These are phyloP conservation scores for Arthromyces matolae DNA, from an alignment of 768 basidiomycete species.

Conservation along the genomic window DNA sequence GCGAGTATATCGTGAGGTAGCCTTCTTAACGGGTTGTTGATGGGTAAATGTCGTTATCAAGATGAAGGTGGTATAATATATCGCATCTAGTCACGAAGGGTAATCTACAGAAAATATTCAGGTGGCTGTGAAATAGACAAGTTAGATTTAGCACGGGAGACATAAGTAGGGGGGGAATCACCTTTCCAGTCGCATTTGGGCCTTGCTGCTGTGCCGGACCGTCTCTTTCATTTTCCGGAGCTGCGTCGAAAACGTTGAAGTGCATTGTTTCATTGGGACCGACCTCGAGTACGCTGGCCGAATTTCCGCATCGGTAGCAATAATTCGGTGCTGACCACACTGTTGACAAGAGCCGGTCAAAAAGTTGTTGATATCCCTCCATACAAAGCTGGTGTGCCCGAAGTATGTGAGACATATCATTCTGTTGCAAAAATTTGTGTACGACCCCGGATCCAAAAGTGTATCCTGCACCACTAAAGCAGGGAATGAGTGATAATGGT, in stretches of 20 bases:
- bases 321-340: slow-evolving; percentile 99
- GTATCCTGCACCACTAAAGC: slow-evolving; percentile 88
- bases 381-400: slow-evolving; percentile 99
- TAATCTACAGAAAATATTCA: slow-evolving; percentile 67
- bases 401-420: slow-evolving; percentile 95
- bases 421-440: slow-evolving; percentile 93
- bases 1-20: not conserved
- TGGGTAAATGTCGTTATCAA: slow-evolving; percentile 10
- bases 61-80: slow-evolving; percentile 13
- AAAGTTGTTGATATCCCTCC: slow-evolving; percentile 98
- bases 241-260: slow-evolving; percentile 98
- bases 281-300: slow-evolving; percentile 93
- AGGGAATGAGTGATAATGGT: slow-evolving; percentile 16
- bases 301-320: slow-evolving; percentile 97
- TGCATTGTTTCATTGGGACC: slow-evolving; percentile 83
- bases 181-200: slow-evolving; percentile 72
- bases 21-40: not conserved
- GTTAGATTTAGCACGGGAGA: slow-evolving; percentile 12
- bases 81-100: slow-evolving; percentile 12
- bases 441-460: slow-evolving; percentile 98
- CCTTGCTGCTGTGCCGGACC: slow-evolving; percentile 78
- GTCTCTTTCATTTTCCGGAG: slow-evolving; percentile 95
- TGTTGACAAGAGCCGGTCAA: slow-evolving; percentile 91
- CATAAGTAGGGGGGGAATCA: slow-evolving; percentile 24
- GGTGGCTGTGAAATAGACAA: slow-evolving; percentile 48